phyloP scores from a whole-genome alignment of 129 eudicot species.

The Artemisia argyi region DNA sequence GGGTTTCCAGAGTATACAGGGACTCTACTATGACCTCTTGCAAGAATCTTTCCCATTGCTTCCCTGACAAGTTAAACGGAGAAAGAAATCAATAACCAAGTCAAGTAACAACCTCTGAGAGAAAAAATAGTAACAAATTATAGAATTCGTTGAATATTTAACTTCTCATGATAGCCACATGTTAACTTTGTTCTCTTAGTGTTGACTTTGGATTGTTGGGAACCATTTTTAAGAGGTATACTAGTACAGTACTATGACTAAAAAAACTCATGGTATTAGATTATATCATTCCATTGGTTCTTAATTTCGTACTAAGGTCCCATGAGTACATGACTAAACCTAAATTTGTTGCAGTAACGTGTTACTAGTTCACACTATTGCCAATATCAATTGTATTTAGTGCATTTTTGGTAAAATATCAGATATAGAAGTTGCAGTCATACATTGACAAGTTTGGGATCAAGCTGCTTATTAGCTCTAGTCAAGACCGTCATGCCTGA shows the following conservation, averaged over 20 bases:
- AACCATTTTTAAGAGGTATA: too few species aligned
- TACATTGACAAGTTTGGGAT: too few species aligned
- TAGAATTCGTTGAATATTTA: too few species aligned
- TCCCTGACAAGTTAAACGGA: slow-evolving; percentile 50
- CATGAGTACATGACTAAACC: too few species aligned
- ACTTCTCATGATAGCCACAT: too few species aligned
- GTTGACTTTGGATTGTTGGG: too few species aligned
- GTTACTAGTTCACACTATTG: neutral
- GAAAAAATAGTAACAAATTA: too few species aligned
- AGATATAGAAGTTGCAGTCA: too few species aligned
- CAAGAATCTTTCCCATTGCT: slow-evolving; percentile 94
- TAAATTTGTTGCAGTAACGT: neutral
- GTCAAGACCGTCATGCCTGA: too few species aligned
- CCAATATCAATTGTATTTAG: neutral
- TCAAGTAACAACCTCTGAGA: neutral
- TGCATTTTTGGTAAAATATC: neutral
- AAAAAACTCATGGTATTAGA: neutral
- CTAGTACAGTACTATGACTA: neutral
- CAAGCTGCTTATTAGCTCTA: too few species aligned
- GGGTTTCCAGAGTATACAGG: slow-evolving; percentile 97
- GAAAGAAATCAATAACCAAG: slow-evolving; percentile 18
- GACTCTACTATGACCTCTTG: slow-evolving; percentile 98
- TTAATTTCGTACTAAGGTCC: too few species aligned
- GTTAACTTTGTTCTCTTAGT: too few species aligned
- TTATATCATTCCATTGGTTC: neutral